Evolutionary conservation across 2,329 filamentous ascomycete species (phyloP).

Genomic region (Exophiala calicioides): DNA sequence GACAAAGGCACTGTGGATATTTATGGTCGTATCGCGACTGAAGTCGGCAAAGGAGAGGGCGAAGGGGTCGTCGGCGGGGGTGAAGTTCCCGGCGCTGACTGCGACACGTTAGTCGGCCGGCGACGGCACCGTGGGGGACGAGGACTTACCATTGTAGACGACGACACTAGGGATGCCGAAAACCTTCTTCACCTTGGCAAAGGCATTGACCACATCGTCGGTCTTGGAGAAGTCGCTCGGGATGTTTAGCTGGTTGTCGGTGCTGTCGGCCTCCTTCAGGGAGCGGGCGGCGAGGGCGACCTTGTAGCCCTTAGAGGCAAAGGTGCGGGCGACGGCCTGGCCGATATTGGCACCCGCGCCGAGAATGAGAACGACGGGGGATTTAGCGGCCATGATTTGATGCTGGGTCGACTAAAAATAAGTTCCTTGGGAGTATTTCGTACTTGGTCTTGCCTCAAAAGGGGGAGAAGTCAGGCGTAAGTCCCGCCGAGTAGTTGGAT

Average conservation of each 20-base stretch:
- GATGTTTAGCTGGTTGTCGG: conserved; percentile 33
- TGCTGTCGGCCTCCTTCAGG: neutral
- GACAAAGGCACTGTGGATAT: conserved; percentile 41
- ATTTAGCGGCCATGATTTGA: neutral
- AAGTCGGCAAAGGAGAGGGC: conserved; percentile 32
- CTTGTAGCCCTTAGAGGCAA: conserved; percentile 26
- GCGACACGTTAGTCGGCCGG: neutral
- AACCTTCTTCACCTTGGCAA: conserved; percentile 40
- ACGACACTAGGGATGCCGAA: conserved; percentile 38
- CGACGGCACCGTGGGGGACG: neutral
- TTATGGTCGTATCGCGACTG: conserved; percentile 39
- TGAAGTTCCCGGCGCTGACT: conserved; percentile 31
- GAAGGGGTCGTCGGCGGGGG: conserved; percentile 34
- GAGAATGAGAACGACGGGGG: conserved; percentile 10
- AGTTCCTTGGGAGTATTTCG: too few relatives aligned
- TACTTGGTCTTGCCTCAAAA: too few relatives aligned
- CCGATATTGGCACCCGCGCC: conserved; percentile 21
- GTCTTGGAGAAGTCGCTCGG: conserved; percentile 38
- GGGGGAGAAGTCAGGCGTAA: too few relatives aligned
- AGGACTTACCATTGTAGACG: conserved; percentile 34
- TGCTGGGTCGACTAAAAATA: too few relatives aligned
- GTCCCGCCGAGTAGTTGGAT: too few relatives aligned
- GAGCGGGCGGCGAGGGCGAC: conserved; percentile 13
- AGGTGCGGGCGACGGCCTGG: conserved; percentile 3
- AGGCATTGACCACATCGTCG: conserved; percentile 37